These are phyloP conservation scores for Streptanthus diversifolius DNA, from an alignment of 345 rosid genomes.

Conservation along the genomic window DNA sequence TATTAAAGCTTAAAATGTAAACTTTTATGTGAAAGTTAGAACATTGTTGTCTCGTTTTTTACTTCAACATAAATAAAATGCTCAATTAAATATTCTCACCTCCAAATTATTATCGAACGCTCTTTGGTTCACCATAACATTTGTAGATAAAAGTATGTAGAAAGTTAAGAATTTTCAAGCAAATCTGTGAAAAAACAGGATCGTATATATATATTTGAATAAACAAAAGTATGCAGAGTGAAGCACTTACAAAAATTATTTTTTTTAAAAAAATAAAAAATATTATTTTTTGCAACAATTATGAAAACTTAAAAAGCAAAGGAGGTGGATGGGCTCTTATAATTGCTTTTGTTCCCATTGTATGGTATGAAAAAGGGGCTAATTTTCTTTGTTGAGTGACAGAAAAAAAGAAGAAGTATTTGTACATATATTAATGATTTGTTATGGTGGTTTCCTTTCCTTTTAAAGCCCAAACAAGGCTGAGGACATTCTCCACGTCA, in stretches of 20 bases:
- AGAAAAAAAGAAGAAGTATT: background rate
- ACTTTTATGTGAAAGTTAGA: background rate
- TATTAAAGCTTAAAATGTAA: background rate
- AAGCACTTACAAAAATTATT: background rate
- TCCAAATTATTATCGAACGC: background rate
- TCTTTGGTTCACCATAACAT: background rate
- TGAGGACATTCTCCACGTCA: constrained; percentile 8
- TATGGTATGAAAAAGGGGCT: constrained; percentile 21
- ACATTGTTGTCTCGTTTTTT: background rate
- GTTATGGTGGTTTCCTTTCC: constrained; percentile 3
- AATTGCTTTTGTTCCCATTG: constrained; percentile 37
- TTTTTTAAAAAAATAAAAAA: too few relatives aligned
- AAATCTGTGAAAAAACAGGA: background rate
- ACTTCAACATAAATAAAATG: background rate
- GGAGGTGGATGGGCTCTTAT: constrained; percentile 8
- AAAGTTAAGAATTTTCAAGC: background rate
- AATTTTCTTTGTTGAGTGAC: background rate
- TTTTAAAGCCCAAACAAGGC: constrained; percentile 26
- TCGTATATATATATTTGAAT: background rate
- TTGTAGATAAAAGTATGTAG: background rate
- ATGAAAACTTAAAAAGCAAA: constrained; percentile 16
- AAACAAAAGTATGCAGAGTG: background rate
- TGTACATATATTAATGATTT: background rate
- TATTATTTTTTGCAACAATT: background rate
- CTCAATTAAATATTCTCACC: background rate